These are phyloP conservation scores for Buxus sempervirens DNA, from an alignment of 164 flowering plant genomes.

Conservation along the genomic window DNA sequence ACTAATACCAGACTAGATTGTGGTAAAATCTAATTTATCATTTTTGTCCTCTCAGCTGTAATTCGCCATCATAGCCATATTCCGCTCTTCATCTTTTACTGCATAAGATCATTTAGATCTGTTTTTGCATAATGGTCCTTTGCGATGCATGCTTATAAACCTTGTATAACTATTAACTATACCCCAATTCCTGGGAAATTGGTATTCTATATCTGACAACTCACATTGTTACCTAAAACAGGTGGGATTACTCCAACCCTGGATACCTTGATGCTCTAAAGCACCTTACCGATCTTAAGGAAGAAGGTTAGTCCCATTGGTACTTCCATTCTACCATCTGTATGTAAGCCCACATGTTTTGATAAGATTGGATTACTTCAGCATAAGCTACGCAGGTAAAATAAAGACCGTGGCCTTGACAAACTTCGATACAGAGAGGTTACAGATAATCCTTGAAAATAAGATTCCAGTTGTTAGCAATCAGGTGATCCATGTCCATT, in stretches of 20 bases:
- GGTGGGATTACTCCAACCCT: constrained; percentile 97
- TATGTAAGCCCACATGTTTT: constrained; percentile 8
- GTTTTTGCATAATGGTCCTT: too few relatives aligned
- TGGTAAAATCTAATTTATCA: not conserved
- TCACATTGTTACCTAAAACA: constrained; percentile 21
- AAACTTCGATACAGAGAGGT: constrained; percentile 92
- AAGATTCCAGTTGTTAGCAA: constrained; percentile 94
- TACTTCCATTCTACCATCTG: not conserved
- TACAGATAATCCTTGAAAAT: constrained; percentile 79
- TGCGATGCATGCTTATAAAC: not conserved
- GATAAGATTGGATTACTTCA: constrained; percentile 22
- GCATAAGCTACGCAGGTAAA: constrained; percentile 65
- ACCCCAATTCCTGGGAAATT: not conserved
- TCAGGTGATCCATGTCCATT: constrained; percentile 46
- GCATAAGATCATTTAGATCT: too few relatives aligned
- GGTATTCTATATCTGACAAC: not conserved
- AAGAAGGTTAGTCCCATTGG: constrained; percentile 58
- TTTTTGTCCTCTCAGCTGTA: not conserved
- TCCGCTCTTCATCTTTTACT: too few relatives aligned
- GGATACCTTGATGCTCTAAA: constrained; percentile 97
- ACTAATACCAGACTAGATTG: not conserved
- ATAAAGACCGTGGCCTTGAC: constrained; percentile 95
- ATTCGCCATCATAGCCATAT: too few relatives aligned
- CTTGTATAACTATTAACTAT: too few relatives aligned
- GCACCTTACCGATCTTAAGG: constrained; percentile 93